These are phyloP conservation scores for Thermothelomyces thermophilus DNA, from an alignment of 2,329 filamentous ascomycete species.

Conservation along the genomic window DNA sequence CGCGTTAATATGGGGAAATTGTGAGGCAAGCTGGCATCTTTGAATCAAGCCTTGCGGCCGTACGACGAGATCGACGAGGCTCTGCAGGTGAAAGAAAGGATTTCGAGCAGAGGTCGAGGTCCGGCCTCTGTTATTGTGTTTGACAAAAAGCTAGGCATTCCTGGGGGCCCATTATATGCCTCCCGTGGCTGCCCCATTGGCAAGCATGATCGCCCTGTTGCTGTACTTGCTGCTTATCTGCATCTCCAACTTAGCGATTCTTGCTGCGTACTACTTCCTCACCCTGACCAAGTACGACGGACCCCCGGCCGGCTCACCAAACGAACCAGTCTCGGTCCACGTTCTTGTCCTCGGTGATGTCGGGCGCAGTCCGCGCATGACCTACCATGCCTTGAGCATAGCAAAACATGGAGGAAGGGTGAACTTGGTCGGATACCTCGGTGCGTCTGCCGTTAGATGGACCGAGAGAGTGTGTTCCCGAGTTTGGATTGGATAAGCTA, in stretches of 20 bases:
- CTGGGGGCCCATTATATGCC: no score
- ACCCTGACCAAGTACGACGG: constrained; percentile 17
- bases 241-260: constrained; percentile 14
- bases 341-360: constrained; percentile 92
- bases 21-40: background rate
- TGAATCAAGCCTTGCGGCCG: no score
- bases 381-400: constrained; percentile 93
- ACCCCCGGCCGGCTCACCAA: constrained; percentile 15
- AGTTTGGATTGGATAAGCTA: background rate
- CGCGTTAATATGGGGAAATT: background rate
- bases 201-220: constrained; percentile 6
- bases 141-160: no score
- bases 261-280: constrained; percentile 21
- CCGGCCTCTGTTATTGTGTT: no score
- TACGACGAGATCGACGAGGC: background rate
- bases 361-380: constrained; percentile 93
- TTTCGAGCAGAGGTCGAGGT: no score
- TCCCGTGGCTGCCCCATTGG: background rate
- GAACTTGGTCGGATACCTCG: constrained; percentile 80
- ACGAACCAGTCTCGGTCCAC: constrained; percentile 47
- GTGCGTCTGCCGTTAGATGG: constrained; percentile 38
- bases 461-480: no score
- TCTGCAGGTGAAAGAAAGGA: no score
- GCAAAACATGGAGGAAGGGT: constrained; percentile 74
- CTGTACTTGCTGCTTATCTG: constrained; percentile 11